Percentiles rank a stretch among this genome's conserved stretches.
phyloP scores from a whole-genome alignment of 2,329 filamentous ascomycete species.

The Sphaerulina populicola region DNA sequence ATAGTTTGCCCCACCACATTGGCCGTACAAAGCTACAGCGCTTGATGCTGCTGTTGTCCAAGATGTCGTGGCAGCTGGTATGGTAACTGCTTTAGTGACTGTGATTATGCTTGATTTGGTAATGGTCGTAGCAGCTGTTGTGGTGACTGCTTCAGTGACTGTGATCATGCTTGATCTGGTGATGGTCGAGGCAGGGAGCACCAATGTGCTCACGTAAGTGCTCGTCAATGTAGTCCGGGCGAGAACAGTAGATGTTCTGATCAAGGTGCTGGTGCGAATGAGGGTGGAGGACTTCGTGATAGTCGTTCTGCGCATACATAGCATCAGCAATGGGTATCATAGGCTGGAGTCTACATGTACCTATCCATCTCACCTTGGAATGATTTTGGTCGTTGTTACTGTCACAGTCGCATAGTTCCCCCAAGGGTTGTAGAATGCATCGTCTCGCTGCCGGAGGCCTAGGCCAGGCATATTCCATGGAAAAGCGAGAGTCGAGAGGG shows the following conservation, averaged over 20 bases:
- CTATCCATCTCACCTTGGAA: not conserved
- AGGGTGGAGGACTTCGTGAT: not conserved
- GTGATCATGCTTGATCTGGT: not conserved
- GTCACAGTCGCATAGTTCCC: not conserved
- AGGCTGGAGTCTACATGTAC: not conserved
- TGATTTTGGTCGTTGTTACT: not conserved
- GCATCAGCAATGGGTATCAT: not conserved
- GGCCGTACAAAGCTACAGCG: not conserved
- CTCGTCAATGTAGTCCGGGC: not conserved
- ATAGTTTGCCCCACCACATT: too few species aligned
- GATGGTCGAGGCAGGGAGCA: not conserved
- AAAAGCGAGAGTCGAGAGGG: not conserved
- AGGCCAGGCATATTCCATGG: conserved; percentile 1
- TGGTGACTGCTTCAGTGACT: not conserved
- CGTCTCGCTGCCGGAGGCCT: not conserved
- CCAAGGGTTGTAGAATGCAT: not conserved
- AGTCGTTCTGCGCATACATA: not conserved
- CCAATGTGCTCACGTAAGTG: not conserved
- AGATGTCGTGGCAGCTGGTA: not conserved
- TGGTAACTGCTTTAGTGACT: not conserved
- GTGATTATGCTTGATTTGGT: not conserved
- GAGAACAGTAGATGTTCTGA: not conserved
- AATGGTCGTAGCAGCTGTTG: not conserved
- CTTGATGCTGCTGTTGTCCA: not conserved
- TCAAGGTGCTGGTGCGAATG: not conserved